These are phyloP conservation scores for Lipomyces lipofer DNA, from an alignment of 805 yeast species.

Conservation along the genomic window DNA sequence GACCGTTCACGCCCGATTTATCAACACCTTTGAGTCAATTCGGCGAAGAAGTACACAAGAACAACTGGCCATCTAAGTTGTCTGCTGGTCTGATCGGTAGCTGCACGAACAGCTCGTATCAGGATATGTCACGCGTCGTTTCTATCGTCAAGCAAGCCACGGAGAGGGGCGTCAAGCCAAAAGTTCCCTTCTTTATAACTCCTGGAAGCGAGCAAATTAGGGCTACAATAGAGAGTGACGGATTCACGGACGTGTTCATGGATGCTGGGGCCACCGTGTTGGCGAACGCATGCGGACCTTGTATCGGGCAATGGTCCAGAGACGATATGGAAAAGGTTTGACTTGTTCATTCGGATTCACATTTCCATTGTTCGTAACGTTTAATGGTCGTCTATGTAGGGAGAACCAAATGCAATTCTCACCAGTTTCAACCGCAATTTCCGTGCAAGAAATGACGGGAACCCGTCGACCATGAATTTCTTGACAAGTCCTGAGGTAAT, in stretches of 20 bases:
- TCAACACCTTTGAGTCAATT: constrained; percentile 91
- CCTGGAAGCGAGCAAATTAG: constrained; percentile 99
- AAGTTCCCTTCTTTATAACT: constrained; percentile 87
- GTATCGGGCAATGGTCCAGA: constrained; percentile 99
- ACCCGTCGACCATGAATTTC: constrained; percentile 95
- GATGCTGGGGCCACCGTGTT: constrained; percentile 91
- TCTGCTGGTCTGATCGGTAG: constrained; percentile 97
- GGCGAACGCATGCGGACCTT: constrained; percentile 99
- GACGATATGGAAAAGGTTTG: constrained; percentile 63
- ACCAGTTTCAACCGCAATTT: constrained; percentile 98
- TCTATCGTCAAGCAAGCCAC: constrained; percentile 90
- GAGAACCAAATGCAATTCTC: constrained; percentile 94
- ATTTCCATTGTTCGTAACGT: too few species aligned
- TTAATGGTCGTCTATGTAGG: too few species aligned
- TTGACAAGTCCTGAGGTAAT: constrained; percentile 81
- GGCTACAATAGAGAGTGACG: constrained; percentile 97
- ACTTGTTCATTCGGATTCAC: too few species aligned
- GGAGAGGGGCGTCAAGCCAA: constrained; percentile 85
- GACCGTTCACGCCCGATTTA: constrained; percentile 98
- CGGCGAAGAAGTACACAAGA: constrained; percentile 76
- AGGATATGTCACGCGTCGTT: constrained; percentile 97
- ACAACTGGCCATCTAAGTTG: constrained; percentile 91
- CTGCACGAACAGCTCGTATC: constrained; percentile 97
- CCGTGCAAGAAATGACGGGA: constrained; percentile 97
- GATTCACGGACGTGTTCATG: constrained; percentile 81